Base-by-base conservation (phyloP, 2,329 filamentous ascomycete species). In the Diaporthe helianthi region DNA sequence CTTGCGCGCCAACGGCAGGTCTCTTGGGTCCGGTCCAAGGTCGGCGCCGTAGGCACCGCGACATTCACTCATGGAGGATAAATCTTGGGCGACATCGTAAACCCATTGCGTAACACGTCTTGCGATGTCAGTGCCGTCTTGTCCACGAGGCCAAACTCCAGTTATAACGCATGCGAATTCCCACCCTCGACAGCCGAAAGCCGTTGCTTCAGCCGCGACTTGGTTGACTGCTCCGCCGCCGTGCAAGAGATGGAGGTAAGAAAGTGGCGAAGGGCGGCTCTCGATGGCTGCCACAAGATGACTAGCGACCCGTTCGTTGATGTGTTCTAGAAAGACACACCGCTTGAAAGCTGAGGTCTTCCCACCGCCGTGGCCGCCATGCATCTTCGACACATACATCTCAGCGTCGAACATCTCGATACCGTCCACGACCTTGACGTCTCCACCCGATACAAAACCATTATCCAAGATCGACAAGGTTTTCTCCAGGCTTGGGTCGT, bases 291-390 rank as follows among this genome's bases (percentile, higher is more conserved):
- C 68, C 17, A 83, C 67, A 53, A 91, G 77, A 6, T 73, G 73
- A 1, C 78, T 55, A 29, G 76, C 73, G 0, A 86, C 47, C 1
- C 76, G 65, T 2, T 67, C 69, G 71, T 80, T 80, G 15, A 90
- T 84, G 46, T 74, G 0, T 69, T 85, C 85, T 9, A 91, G 76
- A 73, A 91, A 90, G 36, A 90, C 51, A 75, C 88, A 90, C 73
- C 89, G 83, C 78, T 90, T 90, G 80, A 91, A 90, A 0, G 88
- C 83, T 12, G 85, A 90, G 0, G 87, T 90, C 79, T 89, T 90
- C 73, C 84, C 83, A 26, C 83, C 79, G 22, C 80, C 81, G 64
- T 90, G 87, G 0, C 87, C 87, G 29, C 85, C 84, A 63, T 90
- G 86, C 84, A 91, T 87, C 15, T 71, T 73, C 2, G 85, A 84